Evolutionary conservation across 1,284 basidiomycete genomes (phyloP).

Genomic region (Sphagnurus paluster): DNA sequence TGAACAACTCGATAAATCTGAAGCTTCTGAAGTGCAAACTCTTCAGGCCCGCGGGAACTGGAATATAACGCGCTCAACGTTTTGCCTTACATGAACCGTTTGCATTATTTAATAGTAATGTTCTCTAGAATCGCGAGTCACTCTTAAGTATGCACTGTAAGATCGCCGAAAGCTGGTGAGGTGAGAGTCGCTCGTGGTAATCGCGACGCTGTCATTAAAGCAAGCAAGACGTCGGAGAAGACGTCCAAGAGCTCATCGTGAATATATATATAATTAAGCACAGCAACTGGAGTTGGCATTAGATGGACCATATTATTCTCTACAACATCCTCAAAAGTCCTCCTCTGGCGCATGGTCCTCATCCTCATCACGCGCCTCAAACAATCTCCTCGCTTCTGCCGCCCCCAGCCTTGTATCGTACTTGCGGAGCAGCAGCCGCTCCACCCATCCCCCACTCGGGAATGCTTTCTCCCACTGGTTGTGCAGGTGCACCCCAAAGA

Average conservation of each 20-base stretch:
- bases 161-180: too few relatives aligned
- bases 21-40: too few relatives aligned
- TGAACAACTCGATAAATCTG: too few relatives aligned
- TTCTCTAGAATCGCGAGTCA: too few relatives aligned
- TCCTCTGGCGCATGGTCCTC: constrained; percentile 4
- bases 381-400: constrained; percentile 6
- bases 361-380: constrained; percentile 1
- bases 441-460: constrained; percentile 79
- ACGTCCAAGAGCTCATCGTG: background rate
- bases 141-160: too few relatives aligned
- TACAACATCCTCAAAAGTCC: constrained; percentile 1
- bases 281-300: constrained; percentile 10
- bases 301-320: constrained; percentile 10
- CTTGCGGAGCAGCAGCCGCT: constrained; percentile 64
- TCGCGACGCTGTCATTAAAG: too few relatives aligned
- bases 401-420: constrained; percentile 48
- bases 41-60: too few relatives aligned
- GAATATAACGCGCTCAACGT: too few relatives aligned
- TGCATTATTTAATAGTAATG: too few relatives aligned
- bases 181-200: too few relatives aligned
- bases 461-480: constrained; percentile 91
- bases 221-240: background rate
- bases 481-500: constrained; percentile 89
- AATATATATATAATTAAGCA: constrained; percentile 13
- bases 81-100: too few relatives aligned